Conservation (phyloP, 768 basidiomycete species). For the Trametes villosa region DNA sequence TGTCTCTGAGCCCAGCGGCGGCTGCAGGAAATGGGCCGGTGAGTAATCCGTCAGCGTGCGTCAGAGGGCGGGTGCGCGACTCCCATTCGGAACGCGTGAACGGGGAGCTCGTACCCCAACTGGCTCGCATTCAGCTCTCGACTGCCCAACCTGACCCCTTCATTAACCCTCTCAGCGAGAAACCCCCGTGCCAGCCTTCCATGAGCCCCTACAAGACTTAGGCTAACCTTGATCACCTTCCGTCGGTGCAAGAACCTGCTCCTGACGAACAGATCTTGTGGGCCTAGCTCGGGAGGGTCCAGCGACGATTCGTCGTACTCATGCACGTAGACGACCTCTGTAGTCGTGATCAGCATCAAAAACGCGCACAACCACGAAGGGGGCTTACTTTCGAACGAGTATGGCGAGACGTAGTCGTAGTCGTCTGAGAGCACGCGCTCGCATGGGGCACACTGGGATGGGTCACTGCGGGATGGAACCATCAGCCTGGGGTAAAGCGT, state of each 20-base stretch:
- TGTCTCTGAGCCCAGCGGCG: constrained; percentile 1
- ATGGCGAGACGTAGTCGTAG: constrained; percentile 3
- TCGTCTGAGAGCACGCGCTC: constrained; percentile 21
- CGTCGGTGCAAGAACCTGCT: background rate
- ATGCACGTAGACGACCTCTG: constrained; percentile 18
- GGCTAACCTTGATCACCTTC: constrained; percentile 13
- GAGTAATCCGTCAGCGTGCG: too few species aligned
- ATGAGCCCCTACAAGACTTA: background rate
- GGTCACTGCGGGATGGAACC: background rate
- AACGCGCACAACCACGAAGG: too few species aligned
- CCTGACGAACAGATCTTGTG: constrained; percentile 17
- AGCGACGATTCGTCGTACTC: constrained; percentile 24
- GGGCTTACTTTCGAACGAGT: constrained; percentile 10
- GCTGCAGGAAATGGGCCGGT: constrained; percentile 6
- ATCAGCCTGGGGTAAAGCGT: too few species aligned
- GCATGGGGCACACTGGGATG: constrained; percentile 9
- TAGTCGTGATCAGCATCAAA: background rate
- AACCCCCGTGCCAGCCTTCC: too few species aligned
- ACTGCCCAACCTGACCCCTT: too few species aligned
- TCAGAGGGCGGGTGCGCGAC: too few species aligned
- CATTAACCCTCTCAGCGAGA: too few species aligned
- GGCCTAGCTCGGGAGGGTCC: constrained; percentile 18
- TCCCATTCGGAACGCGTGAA: too few species aligned
- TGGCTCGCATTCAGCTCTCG: too few species aligned
- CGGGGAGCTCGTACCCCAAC: too few species aligned